phyloP scores from a whole-genome alignment of 441 rosid species.

The Kokia cookei region DNA sequence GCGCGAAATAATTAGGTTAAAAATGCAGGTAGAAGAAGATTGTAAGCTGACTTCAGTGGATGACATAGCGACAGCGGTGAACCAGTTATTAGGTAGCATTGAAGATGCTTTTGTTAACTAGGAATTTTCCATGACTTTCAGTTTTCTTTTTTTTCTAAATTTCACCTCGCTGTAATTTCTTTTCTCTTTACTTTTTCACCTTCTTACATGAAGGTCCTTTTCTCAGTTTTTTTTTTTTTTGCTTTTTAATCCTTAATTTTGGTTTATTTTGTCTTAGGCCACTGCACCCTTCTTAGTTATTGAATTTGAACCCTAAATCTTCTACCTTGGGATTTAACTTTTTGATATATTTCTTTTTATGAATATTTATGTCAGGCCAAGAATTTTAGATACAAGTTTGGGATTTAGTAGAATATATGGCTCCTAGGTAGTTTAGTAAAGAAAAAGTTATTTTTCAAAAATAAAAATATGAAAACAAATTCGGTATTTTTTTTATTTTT shows the following conservation, averaged over 20 bases:
- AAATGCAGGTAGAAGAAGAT: constrained; percentile 79
- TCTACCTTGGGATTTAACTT: no score
- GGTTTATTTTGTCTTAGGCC: not conserved
- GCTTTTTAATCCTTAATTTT: no score
- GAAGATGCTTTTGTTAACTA: constrained; percentile 28
- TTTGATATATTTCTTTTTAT: no score
- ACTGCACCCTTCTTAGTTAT: not conserved
- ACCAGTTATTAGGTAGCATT: constrained; percentile 62
- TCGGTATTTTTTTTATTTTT: no score
- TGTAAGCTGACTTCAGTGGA: constrained; percentile 73
- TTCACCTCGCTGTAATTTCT: constrained; percentile 9
- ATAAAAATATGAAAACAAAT: no score
- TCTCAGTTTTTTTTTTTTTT: not conserved
- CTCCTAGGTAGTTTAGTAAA: no score
- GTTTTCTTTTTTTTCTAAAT: not conserved
- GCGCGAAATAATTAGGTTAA: not conserved
- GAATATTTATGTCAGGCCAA: no score
- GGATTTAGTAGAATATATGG: no score
- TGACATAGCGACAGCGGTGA: constrained; percentile 69
- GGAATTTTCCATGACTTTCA: not conserved
- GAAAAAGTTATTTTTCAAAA: no score
- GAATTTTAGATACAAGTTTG: no score
- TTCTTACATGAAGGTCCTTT: not conserved
- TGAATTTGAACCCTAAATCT: no score
- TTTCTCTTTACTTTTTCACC: not conserved